Evolutionary conservation across 2,329 filamentous ascomycete genomes (phyloP), one percentile per base, ranked within the genome.

Genomic region (Fusarium albosuccineum): DNA sequence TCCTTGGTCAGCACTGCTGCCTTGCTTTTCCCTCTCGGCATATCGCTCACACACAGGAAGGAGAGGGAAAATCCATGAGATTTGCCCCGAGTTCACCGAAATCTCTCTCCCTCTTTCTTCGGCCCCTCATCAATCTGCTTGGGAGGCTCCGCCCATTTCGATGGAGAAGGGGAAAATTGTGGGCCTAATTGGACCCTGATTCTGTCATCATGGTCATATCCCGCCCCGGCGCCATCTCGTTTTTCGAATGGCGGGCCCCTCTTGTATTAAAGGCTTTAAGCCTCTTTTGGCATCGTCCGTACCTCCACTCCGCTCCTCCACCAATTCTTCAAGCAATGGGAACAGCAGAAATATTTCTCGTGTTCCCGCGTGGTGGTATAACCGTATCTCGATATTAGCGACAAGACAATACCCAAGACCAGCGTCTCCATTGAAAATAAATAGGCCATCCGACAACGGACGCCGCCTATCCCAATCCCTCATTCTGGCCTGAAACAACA

Each of bases 141-240:
- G 40, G 41, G 29, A 34, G 49, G 58, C 58, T 64, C 66, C 58
- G 64, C 46, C 33, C 34, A 22, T 33, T 33, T 33, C 30, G 30
- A 33, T 33, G 30, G 30, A 33, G 30, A 33, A 33, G 30, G 22
- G 22, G 4, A 22, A 33, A 33, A 33, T 33, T 33, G 30, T 6
- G 30, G 30, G 30, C 30, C 30, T 33, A 11, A 45, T 42, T 62
- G 65, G 66, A 68, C 65, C 57, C 66, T 68, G 61, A 66, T 65
- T 62, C 57, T 66, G 62, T 68, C 65, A 68, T 55, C 41, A 36
- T 52, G 30, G 30, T 33, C 30, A 33, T 33, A 11, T 48, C 48
- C 29, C 60, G 42, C 44, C 51, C 51, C 51, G 53, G 52, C 61
- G 50, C 17, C 33, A 52, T 54, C 54, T 64, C n/a, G 37, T 46